Percentiles rank a stretch among this genome's conserved stretches.
Conservation (phyloP, 2,329 filamentous ascomycete species). For the Aspergillus japonicus region DNA sequence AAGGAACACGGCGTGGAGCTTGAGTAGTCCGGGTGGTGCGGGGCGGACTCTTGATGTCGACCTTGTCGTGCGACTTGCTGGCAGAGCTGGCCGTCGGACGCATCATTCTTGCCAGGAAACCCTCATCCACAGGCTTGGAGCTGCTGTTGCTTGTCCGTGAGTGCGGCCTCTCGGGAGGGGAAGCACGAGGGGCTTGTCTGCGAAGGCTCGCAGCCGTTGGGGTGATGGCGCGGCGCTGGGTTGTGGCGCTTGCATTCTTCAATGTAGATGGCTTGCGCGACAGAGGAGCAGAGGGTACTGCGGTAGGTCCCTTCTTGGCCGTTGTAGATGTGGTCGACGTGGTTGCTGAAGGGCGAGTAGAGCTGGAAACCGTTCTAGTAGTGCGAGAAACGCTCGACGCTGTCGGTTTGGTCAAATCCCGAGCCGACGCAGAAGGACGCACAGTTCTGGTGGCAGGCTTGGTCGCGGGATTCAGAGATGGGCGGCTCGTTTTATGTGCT, state of each 20-base stretch:
- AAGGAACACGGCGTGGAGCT: constrained; percentile 24
- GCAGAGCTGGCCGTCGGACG: constrained; percentile 52
- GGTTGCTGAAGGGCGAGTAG: constrained; percentile 42
- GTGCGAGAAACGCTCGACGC: constrained; percentile 24
- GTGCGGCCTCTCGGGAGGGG: constrained; percentile 38
- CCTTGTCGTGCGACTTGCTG: constrained; percentile 49
- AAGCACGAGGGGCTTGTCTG: constrained; percentile 34
- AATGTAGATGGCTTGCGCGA: constrained; percentile 40
- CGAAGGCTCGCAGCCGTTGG: constrained; percentile 27
- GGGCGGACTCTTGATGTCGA: constrained; percentile 43
- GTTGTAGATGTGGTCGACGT: constrained; percentile 43
- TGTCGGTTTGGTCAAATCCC: constrained; percentile 27
- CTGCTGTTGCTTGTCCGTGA: constrained; percentile 42
- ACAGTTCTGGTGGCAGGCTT: constrained; percentile 28
- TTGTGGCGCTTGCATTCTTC: constrained; percentile 26
- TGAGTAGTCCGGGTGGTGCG: constrained; percentile 25
- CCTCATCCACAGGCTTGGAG: constrained; percentile 43
- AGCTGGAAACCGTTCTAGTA: constrained; percentile 36
- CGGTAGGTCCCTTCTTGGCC: constrained; percentile 30
- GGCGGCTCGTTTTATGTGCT: constrained; percentile 33
- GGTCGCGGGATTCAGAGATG: constrained; percentile 29
- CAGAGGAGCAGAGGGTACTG: constrained; percentile 21
- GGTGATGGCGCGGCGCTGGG: constrained; percentile 24
- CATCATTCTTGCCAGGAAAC: constrained; percentile 53
- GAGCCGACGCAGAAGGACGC: constrained; percentile 31